These are phyloP conservation scores for Gossypium sturtianum DNA, from an alignment of 345 rosid genomes.

Conservation along the genomic window DNA sequence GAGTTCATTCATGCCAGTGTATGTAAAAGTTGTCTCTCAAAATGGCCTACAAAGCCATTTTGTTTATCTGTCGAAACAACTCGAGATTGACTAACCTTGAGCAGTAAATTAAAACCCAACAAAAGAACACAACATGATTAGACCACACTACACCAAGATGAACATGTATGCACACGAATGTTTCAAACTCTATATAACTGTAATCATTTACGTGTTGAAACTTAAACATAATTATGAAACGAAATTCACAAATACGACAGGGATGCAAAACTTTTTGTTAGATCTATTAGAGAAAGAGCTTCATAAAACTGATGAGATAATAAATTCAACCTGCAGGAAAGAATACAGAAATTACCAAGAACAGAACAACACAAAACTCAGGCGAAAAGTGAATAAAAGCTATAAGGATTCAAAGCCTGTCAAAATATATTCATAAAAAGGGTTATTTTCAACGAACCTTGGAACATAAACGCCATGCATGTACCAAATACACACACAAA, in stretches of 20 bases:
- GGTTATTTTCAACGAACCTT: neutral
- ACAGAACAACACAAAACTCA: neutral
- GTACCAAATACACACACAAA: too few species aligned
- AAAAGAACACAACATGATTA: neutral
- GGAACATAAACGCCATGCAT: too few species aligned
- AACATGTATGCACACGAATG: neutral
- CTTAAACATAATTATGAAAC: too few species aligned
- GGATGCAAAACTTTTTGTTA: too few species aligned
- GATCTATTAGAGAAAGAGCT: neutral
- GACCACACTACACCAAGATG: neutral
- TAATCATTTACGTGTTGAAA: too few species aligned
- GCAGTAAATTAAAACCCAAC: neutral
- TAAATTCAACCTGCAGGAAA: neutral
- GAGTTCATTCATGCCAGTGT: too few species aligned
- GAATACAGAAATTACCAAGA: neutral
- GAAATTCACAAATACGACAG: too few species aligned
- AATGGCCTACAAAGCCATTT: constrained; percentile 50
- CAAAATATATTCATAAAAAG: neutral
- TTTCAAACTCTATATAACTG: neutral
- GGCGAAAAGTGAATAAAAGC: neutral
- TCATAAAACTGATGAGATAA: neutral
- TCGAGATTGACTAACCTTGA: neutral
- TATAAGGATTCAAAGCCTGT: neutral
- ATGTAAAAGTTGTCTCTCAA: too few species aligned
- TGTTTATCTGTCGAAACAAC: neutral